Conservation (phyloP, 192 early-diverging fungal genomes). For the Spinellus fusiger region DNA sequence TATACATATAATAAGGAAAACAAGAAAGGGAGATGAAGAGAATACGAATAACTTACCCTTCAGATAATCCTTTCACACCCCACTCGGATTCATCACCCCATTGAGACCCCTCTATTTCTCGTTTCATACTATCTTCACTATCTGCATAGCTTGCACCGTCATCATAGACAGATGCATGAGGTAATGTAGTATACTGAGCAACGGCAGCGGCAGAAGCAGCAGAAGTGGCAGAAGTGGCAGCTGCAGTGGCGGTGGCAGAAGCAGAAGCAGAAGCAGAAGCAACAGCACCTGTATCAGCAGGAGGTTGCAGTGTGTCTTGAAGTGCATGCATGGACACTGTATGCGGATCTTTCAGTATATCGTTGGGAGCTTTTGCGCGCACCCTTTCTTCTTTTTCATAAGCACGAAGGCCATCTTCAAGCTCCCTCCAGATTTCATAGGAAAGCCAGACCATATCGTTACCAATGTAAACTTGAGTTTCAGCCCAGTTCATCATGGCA, state of each 20-base stretch:
- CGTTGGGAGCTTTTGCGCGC: slow-evolving; percentile 26
- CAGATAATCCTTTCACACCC: slow-evolving; percentile 34
- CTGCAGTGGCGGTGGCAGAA: slow-evolving; percentile 1
- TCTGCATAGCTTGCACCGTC: slow-evolving; percentile 31
- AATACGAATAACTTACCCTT: slow-evolving; percentile 30
- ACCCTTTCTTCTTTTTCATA: slow-evolving; percentile 59
- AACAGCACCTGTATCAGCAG: neutral
- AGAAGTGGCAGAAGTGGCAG: neutral
- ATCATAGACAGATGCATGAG: slow-evolving; percentile 22
- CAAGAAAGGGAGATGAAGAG: neutral
- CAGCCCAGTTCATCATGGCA: slow-evolving; percentile 41
- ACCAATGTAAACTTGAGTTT: slow-evolving; percentile 46
- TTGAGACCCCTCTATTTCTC: slow-evolving; percentile 34
- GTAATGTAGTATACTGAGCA: neutral
- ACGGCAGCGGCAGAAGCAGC: too few species aligned
- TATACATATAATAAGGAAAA: slow-evolving; percentile 5
- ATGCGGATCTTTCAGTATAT: neutral
- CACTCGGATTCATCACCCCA: slow-evolving; percentile 43
- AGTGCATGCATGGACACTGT: slow-evolving; percentile 9
- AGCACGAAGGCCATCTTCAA: slow-evolving; percentile 57
- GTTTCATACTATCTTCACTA: slow-evolving; percentile 37
- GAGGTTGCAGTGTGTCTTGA: neutral
- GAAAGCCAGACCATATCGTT: slow-evolving; percentile 55
- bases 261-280: neutral
- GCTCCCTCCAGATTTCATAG: slow-evolving; percentile 58